Conservation (phyloP, 495 filamentous ascomycete genomes). For the Neurospora sp. region DNA sequence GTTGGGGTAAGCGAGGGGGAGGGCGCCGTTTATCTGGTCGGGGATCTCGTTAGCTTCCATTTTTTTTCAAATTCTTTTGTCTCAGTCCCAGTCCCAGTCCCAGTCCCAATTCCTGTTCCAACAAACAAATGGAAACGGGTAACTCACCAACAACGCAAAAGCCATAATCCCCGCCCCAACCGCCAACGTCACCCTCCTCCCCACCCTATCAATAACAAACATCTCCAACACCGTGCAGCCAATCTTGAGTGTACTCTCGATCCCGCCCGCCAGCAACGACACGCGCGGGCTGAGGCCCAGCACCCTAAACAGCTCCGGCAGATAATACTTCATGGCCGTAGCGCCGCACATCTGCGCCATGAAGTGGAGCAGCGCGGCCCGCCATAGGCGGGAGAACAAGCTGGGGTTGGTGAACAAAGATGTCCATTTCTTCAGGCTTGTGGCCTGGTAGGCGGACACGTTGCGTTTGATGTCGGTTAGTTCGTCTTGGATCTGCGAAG, state of each 20-base stretch:
- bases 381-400: constrained; percentile 34
- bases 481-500: constrained; percentile 26
- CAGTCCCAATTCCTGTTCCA: neutral
- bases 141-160: constrained; percentile 34
- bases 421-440: constrained; percentile 21
- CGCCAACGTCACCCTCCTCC: constrained; percentile 33
- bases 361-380: constrained; percentile 40
- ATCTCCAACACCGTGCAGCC: constrained; percentile 40
- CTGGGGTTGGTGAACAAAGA: constrained; percentile 30
- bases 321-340: constrained; percentile 46
- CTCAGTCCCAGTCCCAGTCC: neutral
- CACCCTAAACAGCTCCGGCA: constrained; percentile 37
- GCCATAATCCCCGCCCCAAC: constrained; percentile 37
- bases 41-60: neutral
- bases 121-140: neutral
- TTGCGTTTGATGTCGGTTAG: constrained; percentile 27
- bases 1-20: constrained; percentile 40
- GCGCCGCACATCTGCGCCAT: constrained; percentile 47
- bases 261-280: constrained; percentile 38
- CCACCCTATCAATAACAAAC: constrained; percentile 39
- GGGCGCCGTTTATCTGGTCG: constrained; percentile 40
- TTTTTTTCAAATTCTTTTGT: neutral
- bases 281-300: constrained; percentile 34
- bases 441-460: constrained; percentile 20
- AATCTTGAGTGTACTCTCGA: constrained; percentile 43